Base-by-base conservation (phyloP, 345 rosid genomes). In the Moringa oleifera region DNA sequence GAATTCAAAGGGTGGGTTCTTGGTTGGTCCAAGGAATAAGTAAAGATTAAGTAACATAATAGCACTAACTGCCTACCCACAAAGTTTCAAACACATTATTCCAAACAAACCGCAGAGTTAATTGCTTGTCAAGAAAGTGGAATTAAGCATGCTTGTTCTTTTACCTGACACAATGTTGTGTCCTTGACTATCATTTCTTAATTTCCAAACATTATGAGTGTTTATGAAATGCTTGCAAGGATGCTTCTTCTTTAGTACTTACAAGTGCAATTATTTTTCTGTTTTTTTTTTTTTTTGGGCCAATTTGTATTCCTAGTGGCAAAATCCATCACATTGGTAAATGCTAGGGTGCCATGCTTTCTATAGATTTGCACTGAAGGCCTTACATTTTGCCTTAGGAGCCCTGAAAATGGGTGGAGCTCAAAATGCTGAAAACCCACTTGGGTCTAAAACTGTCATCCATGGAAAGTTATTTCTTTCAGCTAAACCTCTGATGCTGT, bases 11-110 rank as follows among this genome's bases (percentile, higher is more conserved):
- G 49, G 50, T n/a, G n/a, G n/a, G n/a, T n/a, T n/a, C n/a, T n/a
- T n/a, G n/a, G 59, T 28, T 12, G 59, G 75, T 63, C 19, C 19
- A 25, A 63, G 68, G 63, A 23, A 65, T 61, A 68, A 69, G 84
- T 80, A 71, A 69, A 65, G 59, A 33, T 24, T 53, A 77, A 77
- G 84, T 51, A 73, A 80, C 67, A 62, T 55, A 47, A 61, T 55
- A 41, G n/a, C n/a, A 69, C 50, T 18, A 31, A 37, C 50, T 12
- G 21, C 24, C 20, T 58, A 57, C 36, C 58, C 71, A 55, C 59
- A 68, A 67, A 73, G 47, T 41, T n/a, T 7, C 47, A 41, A 41
- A 4, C 6, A 41, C 47, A 33, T 21, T 53, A 21, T 16, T 51
- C 9, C 37, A 46, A 21, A 28, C 11, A 25, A 25, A 18, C 2